Percentiles rank a stretch among this genome's conserved stretches.
These are phyloP conservation scores for Plenodomus biglobosus DNA, from an alignment of 2,329 filamentous ascomycete genomes.

Conservation along the genomic window DNA sequence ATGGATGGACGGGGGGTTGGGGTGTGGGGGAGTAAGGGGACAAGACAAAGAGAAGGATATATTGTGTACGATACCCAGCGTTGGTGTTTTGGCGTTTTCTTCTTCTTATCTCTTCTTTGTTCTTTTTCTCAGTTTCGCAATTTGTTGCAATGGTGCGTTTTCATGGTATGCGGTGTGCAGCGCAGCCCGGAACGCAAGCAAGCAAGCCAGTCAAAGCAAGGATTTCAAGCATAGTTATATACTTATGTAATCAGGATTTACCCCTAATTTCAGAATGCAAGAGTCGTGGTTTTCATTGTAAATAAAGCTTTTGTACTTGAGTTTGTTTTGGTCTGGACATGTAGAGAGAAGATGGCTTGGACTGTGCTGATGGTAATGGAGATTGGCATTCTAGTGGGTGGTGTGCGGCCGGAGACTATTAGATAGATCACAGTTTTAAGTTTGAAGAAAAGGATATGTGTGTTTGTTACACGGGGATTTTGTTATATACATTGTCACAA, in stretches of 20 bases:
- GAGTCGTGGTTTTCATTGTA: too few relatives aligned
- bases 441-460: too few relatives aligned
- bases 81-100: conserved; percentile 8
- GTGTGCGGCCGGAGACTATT: not conserved
- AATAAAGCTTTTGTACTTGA: too few relatives aligned
- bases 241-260: too few relatives aligned
- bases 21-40: too few relatives aligned
- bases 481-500: not conserved
- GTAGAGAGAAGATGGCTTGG: conserved; percentile 20
- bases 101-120: conserved; percentile 5
- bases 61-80: conserved; percentile 18
- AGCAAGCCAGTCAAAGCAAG: too few relatives aligned
- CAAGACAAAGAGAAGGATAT: not conserved
- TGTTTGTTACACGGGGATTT: not conserved
- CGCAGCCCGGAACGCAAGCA: too few relatives aligned
- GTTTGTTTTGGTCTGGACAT: conserved; percentile 6
- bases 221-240: too few relatives aligned
- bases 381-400: conserved; percentile 7
- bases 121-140: not conserved
- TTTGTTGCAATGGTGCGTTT: not conserved
- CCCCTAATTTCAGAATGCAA: too few relatives aligned
- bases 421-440: too few relatives aligned
- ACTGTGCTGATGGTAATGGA: conserved; percentile 16
- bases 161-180: not conserved
- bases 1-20: too few relatives aligned